Base-by-base conservation (phyloP, 2,329 filamentous ascomycete species). In the Drechslerella dactyloides region DNA sequence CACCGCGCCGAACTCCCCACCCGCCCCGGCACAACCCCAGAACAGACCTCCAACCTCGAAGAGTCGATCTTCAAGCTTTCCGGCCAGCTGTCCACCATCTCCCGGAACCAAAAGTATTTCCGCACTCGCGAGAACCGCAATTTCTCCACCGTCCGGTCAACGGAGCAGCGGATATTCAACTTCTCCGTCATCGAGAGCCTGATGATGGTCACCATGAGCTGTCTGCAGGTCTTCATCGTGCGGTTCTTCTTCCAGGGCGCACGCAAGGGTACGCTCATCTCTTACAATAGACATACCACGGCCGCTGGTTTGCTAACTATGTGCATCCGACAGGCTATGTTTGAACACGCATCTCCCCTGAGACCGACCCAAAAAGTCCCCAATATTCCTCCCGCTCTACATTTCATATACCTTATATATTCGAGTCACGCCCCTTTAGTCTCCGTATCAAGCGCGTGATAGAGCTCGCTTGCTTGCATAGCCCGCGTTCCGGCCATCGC, bases 71-170 rank as follows among this genome's bases (percentile, higher is more conserved):
- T 94, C 84, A 97, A 96, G 83, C 85, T 99, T 72, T 96, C 92
- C 11, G 89, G 91, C 74, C 91, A 96, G 79, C 83, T 99, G 56
- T 96, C 92, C 13, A 97, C 93, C 74, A 94, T 99, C 79, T 92
- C 90, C 46, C 87, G 94, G 78, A 97, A 96, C 83, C 94, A 99
- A 79, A 99, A 99, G 81, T 99, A 99, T 84, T 99, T 99, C 87
- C 90, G 96, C 74, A 99, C 94, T 1, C 88, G 94, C 75, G 94
- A 99, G 84, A 99, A 99, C 85, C 87, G 94, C 74, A 99, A 99
- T 82, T 97, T 99, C 82, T 96, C 91, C 82, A 99, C 94, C 8
- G 94, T 99, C 77, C 86, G 91, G 80, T 97, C 93, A 82, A 99
- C 94, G 44, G 94, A 99, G 84, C 87, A 87, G 79, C 86, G 94